A percentile compares a stretch with the other conserved stretches of the same genome.
Evolutionary conservation across 2,329 filamentous ascomycete species (phyloP).

Genomic region (Alternaria triticimaculans): DNA sequence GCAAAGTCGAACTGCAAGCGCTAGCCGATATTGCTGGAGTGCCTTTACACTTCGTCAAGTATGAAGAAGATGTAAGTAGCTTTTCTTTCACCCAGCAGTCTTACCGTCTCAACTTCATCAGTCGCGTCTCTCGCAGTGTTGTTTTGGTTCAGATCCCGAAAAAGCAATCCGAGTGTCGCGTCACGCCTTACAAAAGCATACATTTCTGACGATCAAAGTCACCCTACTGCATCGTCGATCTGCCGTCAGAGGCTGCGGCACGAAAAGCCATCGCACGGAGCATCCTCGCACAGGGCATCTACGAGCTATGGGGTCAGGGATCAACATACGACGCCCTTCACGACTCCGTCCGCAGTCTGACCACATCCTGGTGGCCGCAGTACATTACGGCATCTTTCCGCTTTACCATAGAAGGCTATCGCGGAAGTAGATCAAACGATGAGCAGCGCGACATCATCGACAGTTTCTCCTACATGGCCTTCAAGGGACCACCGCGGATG

Average conservation of each 20-base stretch:
- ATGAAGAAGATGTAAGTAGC: conserved; percentile 72
- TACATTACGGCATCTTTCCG: conserved; percentile 77
- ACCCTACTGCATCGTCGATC: conserved; percentile 80
- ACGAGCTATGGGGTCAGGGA: conserved; percentile 87
- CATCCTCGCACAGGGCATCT: conserved; percentile 81
- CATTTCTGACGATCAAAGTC: conserved; percentile 63
- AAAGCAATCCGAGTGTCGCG: background rate
- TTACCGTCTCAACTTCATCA: background rate
- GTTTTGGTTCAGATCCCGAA: background rate
- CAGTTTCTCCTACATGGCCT: conserved; percentile 77
- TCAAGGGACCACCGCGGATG: conserved; percentile 80
- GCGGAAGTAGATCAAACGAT: conserved; percentile 69
- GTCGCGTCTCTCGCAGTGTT: conserved; percentile 1
- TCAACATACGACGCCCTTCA: conserved; percentile 72
- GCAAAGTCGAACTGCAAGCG: conserved; percentile 81
- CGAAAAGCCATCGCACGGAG: conserved; percentile 73
- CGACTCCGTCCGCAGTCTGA: conserved; percentile 64
- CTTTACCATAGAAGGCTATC: conserved; percentile 84
- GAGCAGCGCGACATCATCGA: conserved; percentile 80
- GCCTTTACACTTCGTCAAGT: conserved; percentile 74
- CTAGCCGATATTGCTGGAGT: conserved; percentile 74
- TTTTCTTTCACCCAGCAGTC: conserved; percentile 6
- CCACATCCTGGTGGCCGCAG: conserved; percentile 68
- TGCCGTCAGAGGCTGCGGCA: conserved; percentile 70
- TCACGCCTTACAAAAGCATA: background rate